Evolutionary conservation across 192 early-diverging fungal species (phyloP).

Genomic region (Umbelopsis sp.): DNA sequence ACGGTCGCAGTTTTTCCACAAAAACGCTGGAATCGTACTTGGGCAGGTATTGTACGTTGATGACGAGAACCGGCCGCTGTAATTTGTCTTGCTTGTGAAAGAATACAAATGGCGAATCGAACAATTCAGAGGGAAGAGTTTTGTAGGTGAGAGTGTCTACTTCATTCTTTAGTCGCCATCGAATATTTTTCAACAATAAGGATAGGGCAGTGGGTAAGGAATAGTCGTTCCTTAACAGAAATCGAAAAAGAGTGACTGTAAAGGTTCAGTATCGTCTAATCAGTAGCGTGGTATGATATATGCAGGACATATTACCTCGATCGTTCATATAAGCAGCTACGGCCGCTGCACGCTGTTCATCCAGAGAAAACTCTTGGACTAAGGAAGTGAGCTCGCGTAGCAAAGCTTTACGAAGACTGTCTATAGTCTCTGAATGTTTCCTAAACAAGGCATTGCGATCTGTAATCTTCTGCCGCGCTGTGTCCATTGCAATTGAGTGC

Average conservation of each 20-base stretch:
- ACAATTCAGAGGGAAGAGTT: constrained; percentile 30
- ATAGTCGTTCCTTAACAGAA: constrained; percentile 33
- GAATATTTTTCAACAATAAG: constrained; percentile 34
- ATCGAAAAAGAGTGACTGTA: constrained; percentile 51
- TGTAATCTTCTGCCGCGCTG: constrained; percentile 18
- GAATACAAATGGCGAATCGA: constrained; percentile 39
- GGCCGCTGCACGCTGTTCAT: constrained; percentile 5
- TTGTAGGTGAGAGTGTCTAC: constrained; percentile 26
- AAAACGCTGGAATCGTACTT: constrained; percentile 25
- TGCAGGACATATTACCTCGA: constrained; percentile 23
- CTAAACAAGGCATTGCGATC: constrained; percentile 17
- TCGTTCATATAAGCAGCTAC: constrained; percentile 28
- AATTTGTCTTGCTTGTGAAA: constrained; percentile 43
- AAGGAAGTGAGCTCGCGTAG: not conserved
- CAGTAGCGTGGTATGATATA: not conserved
- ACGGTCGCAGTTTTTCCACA: constrained; percentile 33
- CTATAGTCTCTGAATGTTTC: not conserved
- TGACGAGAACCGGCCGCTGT: constrained; percentile 40
- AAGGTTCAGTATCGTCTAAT: not conserved
- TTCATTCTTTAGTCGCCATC: constrained; percentile 40
- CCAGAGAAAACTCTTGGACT: not conserved
- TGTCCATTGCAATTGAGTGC: constrained; percentile 5
- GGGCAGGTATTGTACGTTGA: constrained; percentile 41
- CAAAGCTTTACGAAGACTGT: constrained; percentile 5
- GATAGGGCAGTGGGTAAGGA: constrained; percentile 24